Evolutionary conservation across 2,329 filamentous ascomycete species (phyloP).

Genomic region (Ascochyta lentis): DNA sequence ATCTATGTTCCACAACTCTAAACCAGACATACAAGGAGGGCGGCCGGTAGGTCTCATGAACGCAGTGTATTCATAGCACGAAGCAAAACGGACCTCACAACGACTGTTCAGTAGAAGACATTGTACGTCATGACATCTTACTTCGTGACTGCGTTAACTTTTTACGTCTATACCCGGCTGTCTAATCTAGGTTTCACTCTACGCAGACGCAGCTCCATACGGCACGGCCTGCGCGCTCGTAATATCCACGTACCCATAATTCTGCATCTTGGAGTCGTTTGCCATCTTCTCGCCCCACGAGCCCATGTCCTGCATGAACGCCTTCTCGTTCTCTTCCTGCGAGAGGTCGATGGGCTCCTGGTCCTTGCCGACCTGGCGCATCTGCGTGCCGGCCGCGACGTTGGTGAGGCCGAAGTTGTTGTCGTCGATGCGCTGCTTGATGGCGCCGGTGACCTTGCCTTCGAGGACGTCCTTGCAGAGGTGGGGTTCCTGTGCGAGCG

Average conservation of each 20-base stretch:
- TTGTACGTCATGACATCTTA: no score
- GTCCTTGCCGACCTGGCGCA: slow-evolving; percentile 60
- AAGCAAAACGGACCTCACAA: no score
- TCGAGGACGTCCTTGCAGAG: slow-evolving; percentile 55
- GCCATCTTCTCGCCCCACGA: slow-evolving; percentile 52
- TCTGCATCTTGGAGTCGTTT: slow-evolving; percentile 47
- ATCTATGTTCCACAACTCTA: no score
- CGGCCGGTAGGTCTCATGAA: no score
- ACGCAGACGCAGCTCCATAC: slow-evolving; percentile 38
- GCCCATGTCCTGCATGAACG: slow-evolving; percentile 58
- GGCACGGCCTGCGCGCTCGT: slow-evolving; percentile 46
- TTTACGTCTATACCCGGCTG: no score
- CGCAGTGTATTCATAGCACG: no score
- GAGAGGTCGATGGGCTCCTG: slow-evolving; percentile 62
- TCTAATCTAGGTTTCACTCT: background rate
- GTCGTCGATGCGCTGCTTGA: slow-evolving; percentile 57
- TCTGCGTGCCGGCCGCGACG: slow-evolving; percentile 58
- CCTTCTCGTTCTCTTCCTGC: slow-evolving; percentile 55
- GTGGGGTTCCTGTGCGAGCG: slow-evolving; percentile 59
- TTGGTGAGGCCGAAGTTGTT: slow-evolving; percentile 60
- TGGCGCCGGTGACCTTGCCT: slow-evolving; percentile 53
- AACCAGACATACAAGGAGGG: no score
- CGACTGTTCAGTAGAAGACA: no score
- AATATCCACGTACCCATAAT: slow-evolving; percentile 57
- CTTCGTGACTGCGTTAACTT: no score